phyloP scores from a whole-genome alignment of 257 asterid species.

The Pogostemon cablin region DNA sequence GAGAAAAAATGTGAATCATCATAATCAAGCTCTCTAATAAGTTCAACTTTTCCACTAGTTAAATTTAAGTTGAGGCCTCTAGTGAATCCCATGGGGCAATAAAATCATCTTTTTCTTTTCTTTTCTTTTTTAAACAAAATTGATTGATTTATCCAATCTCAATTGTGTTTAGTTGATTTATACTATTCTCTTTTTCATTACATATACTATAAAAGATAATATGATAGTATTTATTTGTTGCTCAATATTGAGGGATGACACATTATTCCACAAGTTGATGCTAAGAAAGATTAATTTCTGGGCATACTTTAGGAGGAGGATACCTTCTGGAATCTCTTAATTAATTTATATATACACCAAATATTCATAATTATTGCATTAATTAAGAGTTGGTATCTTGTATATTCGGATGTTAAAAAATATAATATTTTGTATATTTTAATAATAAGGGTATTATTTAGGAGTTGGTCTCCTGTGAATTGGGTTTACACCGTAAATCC shows the following conservation, averaged over 20 bases:
- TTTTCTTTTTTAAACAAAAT: background rate
- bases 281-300: constrained; percentile 23
- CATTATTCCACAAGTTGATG: constrained; percentile 36
- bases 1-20: no score
- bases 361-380: no score
- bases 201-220: constrained; percentile 12
- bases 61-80: constrained; percentile 33
- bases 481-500: no score
- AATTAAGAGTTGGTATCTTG: no score
- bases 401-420: no score
- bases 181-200: constrained; percentile 28
- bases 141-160: constrained; percentile 42
- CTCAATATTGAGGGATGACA: constrained; percentile 44
- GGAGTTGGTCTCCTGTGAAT: no score
- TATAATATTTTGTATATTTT: no score
- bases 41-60: background rate
- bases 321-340: no score
- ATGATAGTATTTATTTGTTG: background rate
- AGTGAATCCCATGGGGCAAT: constrained; percentile 46
- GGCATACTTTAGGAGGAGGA: background rate
- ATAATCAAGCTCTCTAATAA: no score
- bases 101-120: constrained; percentile 25
- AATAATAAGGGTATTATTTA: no score
- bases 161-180: constrained; percentile 28
- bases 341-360: no score